Percentiles rank a stretch among this genome's conserved stretches.
Conservation (phyloP, 192 early-diverging fungal genomes). For the Entomortierella beljakovae region DNA sequence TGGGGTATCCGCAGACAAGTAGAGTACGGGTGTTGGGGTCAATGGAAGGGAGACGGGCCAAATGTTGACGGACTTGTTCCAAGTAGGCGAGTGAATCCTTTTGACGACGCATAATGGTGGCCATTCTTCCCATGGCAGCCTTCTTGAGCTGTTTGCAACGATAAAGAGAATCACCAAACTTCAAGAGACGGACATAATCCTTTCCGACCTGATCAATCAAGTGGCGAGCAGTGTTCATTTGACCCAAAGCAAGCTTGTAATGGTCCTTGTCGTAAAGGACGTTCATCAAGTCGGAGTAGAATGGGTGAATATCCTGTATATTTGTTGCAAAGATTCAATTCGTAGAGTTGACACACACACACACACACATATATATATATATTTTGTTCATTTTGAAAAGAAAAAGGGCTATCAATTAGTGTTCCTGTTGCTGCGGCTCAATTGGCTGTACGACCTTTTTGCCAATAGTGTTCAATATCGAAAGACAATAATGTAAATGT, state of each 20-base stretch:
- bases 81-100: constrained; percentile 97
- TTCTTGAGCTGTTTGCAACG: constrained; percentile 99
- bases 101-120: constrained; percentile 99
- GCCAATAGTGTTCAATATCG: constrained; percentile 84
- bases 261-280: constrained; percentile 99
- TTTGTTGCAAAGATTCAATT: background rate
- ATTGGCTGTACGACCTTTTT: background rate
- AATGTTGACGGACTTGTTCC: constrained; percentile 99
- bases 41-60: constrained; percentile 98
- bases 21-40: constrained; percentile 99
- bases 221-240: constrained; percentile 98
- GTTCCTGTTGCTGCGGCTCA: background rate
- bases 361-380: too few relatives aligned
- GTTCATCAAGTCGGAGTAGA: constrained; percentile 99
- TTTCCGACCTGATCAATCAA: constrained; percentile 97
- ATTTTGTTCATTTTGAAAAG: too few relatives aligned
- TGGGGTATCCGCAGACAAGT: constrained; percentile 99
- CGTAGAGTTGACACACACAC: too few relatives aligned
- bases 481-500: background rate
- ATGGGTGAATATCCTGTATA: constrained; percentile 95
- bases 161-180: constrained; percentile 99
- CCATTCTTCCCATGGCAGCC: constrained; percentile 98
- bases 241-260: constrained; percentile 99
- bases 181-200: constrained; percentile 96
- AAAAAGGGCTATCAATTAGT: background rate